Evolutionary conservation across 2,329 filamentous ascomycete species (phyloP).

Genomic region (Xylaria digitata): DNA sequence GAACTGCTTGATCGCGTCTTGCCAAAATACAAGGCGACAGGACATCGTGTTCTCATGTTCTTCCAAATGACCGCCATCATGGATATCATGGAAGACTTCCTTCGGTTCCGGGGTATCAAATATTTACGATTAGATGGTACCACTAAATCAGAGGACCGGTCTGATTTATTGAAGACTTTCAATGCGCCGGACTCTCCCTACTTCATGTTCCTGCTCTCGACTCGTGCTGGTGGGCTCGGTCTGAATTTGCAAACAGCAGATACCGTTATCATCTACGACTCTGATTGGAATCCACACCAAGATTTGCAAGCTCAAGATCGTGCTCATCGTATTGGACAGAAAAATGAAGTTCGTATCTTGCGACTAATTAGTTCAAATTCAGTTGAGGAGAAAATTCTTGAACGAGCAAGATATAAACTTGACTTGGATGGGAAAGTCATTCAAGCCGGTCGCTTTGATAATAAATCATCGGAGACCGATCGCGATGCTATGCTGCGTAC

Average conservation of each 20-base stretch:
- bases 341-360: constrained; percentile 98
- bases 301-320: constrained; percentile 99
- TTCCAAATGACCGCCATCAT: constrained; percentile 99
- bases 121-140: constrained; percentile 96
- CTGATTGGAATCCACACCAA: constrained; percentile 99
- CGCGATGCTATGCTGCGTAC: constrained; percentile 96
- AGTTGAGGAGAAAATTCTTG: constrained; percentile 97
- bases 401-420: constrained; percentile 96
- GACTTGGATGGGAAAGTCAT: constrained; percentile 99
- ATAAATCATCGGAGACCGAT: constrained; percentile 98
- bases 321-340: constrained; percentile 99
- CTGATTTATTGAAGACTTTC: constrained; percentile 87
- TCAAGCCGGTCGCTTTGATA: constrained; percentile 98
- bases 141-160: constrained; percentile 97
- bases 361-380: constrained; percentile 96
- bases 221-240: constrained; percentile 96
- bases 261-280: constrained; percentile 99
- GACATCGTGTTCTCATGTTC: constrained; percentile 98
- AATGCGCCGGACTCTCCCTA: constrained; percentile 91
- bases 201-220: constrained; percentile 98
- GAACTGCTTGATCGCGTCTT: constrained; percentile 92
- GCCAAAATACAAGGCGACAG: constrained; percentile 90
- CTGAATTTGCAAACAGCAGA: constrained; percentile 97
- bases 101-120: constrained; percentile 83
- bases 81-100: constrained; percentile 99